Percentiles rank a stretch among this genome's conserved stretches.
Conservation (phyloP, 176 grass and related monocot genomes). For the Bothriochloa decipiens region DNA sequence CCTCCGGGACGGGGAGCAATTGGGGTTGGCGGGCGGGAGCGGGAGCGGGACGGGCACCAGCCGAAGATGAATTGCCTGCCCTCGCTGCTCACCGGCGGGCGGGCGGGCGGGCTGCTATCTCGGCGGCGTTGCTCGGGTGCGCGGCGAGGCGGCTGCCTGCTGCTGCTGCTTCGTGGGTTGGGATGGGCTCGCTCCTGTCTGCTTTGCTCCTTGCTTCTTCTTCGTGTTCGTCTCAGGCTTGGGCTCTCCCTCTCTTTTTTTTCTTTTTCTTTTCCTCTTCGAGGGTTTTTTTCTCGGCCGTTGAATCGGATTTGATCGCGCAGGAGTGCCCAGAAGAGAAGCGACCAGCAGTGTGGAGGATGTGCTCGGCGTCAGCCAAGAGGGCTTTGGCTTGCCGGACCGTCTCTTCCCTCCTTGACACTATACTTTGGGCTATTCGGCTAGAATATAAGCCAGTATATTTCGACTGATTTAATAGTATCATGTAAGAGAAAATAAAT, state of each 20-base stretch:
- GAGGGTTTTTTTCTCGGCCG: slow-evolving; percentile 38
- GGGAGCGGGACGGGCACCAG: slow-evolving; percentile 13
- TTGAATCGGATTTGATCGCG: slow-evolving; percentile 74
- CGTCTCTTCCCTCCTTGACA: background rate
- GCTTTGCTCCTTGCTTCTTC: slow-evolving; percentile 45
- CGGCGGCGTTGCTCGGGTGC: slow-evolving; percentile 27
- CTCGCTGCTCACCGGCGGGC: slow-evolving; percentile 25
- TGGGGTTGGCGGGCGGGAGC: slow-evolving; percentile 25
- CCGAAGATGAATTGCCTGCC: slow-evolving; percentile 41
- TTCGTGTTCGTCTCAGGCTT: slow-evolving; percentile 59
- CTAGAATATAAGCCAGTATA: too few species aligned
- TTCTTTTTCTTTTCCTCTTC: background rate
- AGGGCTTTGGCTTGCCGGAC: slow-evolving; percentile 33
- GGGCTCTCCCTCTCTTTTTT: slow-evolving; percentile 1
- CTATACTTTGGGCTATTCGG: too few species aligned
- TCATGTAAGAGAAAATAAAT: too few species aligned
- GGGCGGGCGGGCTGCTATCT: slow-evolving; percentile 17
- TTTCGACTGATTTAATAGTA: too few species aligned
- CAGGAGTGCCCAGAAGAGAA: slow-evolving; percentile 22
- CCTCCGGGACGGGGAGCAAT: slow-evolving; percentile 44
- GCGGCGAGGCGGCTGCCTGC: slow-evolving; percentile 30
- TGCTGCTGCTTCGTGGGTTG: slow-evolving; percentile 41
- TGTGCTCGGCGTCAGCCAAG: slow-evolving; percentile 3
- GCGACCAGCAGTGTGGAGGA: background rate
- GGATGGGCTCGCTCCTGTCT: slow-evolving; percentile 41